Evolutionary conservation across 441 rosid genomes (phyloP).

Genomic region (Pelargonium fulgidum): DNA sequence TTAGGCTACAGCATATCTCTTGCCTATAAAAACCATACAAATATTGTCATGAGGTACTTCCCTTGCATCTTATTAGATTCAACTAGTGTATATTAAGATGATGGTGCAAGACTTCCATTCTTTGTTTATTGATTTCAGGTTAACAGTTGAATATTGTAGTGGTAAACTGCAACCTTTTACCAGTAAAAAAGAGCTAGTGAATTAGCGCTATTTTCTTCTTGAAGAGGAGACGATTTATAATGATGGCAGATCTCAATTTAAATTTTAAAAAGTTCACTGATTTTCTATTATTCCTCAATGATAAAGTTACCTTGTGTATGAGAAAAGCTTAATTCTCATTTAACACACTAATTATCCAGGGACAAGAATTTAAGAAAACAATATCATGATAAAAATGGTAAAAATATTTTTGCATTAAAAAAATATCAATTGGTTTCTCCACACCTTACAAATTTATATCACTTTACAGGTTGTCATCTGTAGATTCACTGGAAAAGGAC

Average conservation of each 20-base stretch:
- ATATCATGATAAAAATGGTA: not conserved
- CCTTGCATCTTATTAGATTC: constrained; percentile 1
- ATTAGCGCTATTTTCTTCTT: not conserved
- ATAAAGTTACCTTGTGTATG: not conserved
- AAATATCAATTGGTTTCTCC: not conserved
- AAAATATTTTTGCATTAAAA: constrained; percentile 1
- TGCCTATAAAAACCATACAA: constrained; percentile 86
- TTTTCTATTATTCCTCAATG: not conserved
- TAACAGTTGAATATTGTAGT: not conserved
- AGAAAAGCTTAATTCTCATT: not conserved
- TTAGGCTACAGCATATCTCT: constrained; percentile 75
- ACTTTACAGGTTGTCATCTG: constrained; percentile 67
- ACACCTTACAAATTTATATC: constrained; percentile 4
- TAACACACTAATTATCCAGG: not conserved
- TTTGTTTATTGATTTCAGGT: not conserved
- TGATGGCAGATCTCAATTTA: not conserved
- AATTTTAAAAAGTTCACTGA: not conserved
- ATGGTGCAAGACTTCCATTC: not conserved
- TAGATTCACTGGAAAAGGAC: constrained; percentile 50
- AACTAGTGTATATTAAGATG: not conserved
- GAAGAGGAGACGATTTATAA: not conserved
- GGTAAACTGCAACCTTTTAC: not conserved
- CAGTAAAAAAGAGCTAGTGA: not conserved
- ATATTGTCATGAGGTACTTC: constrained; percentile 72
- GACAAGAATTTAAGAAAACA: not conserved